Evolutionary conservation across 768 basidiomycete genomes (phyloP), one percentile per base, ranked within the genome.

Genomic region (Lactarius akahatsu): DNA sequence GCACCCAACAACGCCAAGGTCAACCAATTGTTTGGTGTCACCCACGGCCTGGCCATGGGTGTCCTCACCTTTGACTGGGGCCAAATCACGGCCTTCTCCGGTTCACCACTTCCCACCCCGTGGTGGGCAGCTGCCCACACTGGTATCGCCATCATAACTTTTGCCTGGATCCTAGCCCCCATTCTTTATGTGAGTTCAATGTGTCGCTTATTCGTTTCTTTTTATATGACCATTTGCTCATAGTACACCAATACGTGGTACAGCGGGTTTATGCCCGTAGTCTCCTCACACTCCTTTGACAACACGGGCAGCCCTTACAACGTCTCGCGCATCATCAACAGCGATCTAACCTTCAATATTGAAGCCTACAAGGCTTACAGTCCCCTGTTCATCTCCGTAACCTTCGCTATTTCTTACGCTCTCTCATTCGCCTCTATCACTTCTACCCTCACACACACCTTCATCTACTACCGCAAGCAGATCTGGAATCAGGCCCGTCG

Each of bases 121-220:
- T 67, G 96, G 96, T 98, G 96, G 96, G 95, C 95, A 3, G 85
- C 92, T 75, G 91, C 89, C 26, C 94, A 98, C 75, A 71, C 81
- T 40, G 94, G 93, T 8, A 96, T 98, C 76, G 85, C 94, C 43
- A 55, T 96, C 30, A 91, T 94, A 78, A 96, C 88, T 76, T 98
- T 95, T 38, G 18, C 34, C 40, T 68, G 60, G 60, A 26, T 61
- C 30, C 10, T 61, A 13, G 11, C 23, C 34, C 60, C 43, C n/a
- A 50, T 50, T 50, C 50, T 52, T 69, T 98, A 98, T 77, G 63
- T 64, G 15, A 10, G 60, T 32, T 26, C 11, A 15, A 52, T 26
- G 11, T 52, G 15, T 28, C 4, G 13, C 23, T 10, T 26, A n/a
- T 4, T 61, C 6, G 7, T 23, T 23, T 32, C 4, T 16, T 18